These are phyloP conservation scores for Orychophragmus violaceus DNA, from an alignment of 345 rosid species.

Conservation along the genomic window DNA sequence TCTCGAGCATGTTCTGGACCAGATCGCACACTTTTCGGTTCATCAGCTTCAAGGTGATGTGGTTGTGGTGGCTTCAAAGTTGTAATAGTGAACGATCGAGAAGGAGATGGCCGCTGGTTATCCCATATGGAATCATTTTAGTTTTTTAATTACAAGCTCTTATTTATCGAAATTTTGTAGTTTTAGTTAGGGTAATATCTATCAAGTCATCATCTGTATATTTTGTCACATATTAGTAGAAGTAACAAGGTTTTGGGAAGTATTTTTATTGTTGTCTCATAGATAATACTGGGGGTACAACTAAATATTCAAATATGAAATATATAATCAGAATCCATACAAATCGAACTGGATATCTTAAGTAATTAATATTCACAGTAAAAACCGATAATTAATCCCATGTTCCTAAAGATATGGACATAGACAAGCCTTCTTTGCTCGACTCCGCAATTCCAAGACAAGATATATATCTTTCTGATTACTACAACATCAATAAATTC, in stretches of 20 bases:
- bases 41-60: conserved; percentile 34
- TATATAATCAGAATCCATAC: not conserved
- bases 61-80: conserved; percentile 18
- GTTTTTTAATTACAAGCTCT: not conserved
- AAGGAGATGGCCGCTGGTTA: not conserved
- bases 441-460: no score
- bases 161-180: not conserved
- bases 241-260: not conserved
- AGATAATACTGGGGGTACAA: not conserved
- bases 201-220: not conserved
- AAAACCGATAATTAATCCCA: not conserved
- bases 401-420: no score
- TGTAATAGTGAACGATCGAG: not conserved
- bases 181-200: conserved; percentile 5
- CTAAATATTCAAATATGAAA: not conserved
- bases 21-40: conserved; percentile 39
- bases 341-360: no score
- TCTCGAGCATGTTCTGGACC: conserved; percentile 44
- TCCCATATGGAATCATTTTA: not conserved
- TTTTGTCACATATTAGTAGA: not conserved
- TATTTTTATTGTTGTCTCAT: not conserved
- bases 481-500: no score
- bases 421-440: no score
- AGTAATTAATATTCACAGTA: not conserved
- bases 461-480: no score